Evolutionary conservation across 495 filamentous ascomycete genomes (phyloP).

Genomic region (Penicillium diatomitis): DNA sequence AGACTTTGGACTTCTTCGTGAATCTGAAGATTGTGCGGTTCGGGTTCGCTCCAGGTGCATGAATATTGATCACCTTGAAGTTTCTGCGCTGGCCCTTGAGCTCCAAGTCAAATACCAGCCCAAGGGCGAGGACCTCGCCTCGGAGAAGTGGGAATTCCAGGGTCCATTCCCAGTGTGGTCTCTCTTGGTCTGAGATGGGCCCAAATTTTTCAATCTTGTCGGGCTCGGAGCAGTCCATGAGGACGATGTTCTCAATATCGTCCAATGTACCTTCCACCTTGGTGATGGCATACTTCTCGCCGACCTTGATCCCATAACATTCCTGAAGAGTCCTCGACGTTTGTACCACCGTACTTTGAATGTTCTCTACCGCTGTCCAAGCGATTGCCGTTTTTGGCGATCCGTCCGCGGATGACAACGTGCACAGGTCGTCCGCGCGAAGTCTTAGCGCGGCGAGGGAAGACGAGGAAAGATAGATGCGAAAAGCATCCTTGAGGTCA

Average conservation of each 20-base stretch:
- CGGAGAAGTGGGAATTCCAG: constrained; percentile 47
- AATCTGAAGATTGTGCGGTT: constrained; percentile 30
- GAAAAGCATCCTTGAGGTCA: constrained; percentile 51
- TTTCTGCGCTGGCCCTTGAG: constrained; percentile 37
- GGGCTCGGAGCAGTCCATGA: constrained; percentile 42
- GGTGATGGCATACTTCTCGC: constrained; percentile 49
- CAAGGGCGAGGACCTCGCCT: constrained; percentile 33
- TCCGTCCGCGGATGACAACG: constrained; percentile 35
- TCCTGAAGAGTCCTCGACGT: constrained; percentile 58
- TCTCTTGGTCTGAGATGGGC: constrained; percentile 34
- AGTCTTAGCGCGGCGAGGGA: constrained; percentile 52
- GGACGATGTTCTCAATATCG: constrained; percentile 33
- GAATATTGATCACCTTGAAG: constrained; percentile 34
- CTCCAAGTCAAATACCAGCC: constrained; percentile 39
- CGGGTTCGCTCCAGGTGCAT: constrained; percentile 11
- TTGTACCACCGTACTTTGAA: constrained; percentile 55
- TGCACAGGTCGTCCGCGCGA: constrained; percentile 49
- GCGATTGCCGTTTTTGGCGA: constrained; percentile 49
- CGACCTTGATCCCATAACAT: constrained; percentile 53
- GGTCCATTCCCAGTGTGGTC: constrained; percentile 54
- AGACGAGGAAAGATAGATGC: constrained; percentile 58
- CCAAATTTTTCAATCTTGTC: constrained; percentile 26
- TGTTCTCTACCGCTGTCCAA: constrained; percentile 55
- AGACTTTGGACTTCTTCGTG: constrained; percentile 24
- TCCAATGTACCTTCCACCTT: constrained; percentile 28